phyloP scores from a whole-genome alignment of 2,329 filamentous ascomycete species.

The Botrytis hyacinthi region DNA sequence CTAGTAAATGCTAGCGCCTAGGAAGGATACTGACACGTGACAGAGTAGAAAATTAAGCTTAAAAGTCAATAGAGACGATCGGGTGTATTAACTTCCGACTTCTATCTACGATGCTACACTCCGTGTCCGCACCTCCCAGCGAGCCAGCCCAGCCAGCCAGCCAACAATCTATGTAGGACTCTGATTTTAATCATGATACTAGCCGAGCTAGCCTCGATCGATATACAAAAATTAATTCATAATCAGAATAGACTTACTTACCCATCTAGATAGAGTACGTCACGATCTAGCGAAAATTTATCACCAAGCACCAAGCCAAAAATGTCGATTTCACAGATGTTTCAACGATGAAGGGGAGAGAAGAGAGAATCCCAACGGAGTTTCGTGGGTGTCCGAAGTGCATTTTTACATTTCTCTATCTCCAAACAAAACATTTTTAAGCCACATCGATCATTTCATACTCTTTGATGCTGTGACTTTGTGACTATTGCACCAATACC shows the following conservation, averaged over 20 bases:
- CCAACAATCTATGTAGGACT: background rate
- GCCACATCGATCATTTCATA: background rate
- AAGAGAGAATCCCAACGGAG: background rate
- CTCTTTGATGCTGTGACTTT: background rate
- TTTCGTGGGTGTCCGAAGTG: background rate
- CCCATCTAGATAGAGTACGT: background rate
- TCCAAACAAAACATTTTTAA: background rate
- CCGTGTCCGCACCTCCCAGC: background rate
- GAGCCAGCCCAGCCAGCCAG: too few relatives aligned
- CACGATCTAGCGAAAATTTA: background rate
- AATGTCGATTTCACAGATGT: conserved; percentile 7
- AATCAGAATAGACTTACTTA: background rate
- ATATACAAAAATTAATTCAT: background rate
- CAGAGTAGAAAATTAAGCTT: background rate
- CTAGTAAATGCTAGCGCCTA: background rate
- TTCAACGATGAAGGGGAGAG: conserved; percentile 4
- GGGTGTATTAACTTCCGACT: background rate
- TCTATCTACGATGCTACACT: background rate
- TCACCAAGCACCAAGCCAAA: background rate
- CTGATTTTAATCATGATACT: background rate
- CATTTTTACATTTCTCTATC: background rate
- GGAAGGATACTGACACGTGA: background rate
- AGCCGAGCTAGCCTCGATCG: background rate
- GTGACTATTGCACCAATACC: background rate
- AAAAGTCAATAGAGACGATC: background rate